Evolutionary conservation across 179 eudicot genomes (phyloP).

Genomic region (Spergularia azorica): DNA sequence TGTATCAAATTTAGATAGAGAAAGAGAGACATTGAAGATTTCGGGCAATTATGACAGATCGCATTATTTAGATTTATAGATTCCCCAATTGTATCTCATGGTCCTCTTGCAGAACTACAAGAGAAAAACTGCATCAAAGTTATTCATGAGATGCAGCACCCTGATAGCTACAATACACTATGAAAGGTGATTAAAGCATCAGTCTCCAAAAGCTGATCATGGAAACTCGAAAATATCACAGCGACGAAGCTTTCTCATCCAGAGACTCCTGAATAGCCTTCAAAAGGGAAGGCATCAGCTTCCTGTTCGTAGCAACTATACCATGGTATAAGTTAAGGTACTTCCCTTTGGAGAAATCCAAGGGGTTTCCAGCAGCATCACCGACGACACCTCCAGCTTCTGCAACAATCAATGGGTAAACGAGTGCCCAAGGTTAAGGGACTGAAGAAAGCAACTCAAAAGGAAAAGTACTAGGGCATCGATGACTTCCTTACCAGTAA

Average conservation of each 20-base stretch:
- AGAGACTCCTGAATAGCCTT: slow-evolving; percentile 84
- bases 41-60: no score
- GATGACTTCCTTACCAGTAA: slow-evolving; percentile 55
- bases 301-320: slow-evolving; percentile 79
- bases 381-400: slow-evolving; percentile 94
- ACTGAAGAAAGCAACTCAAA: no score
- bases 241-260: slow-evolving; percentile 67
- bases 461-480: no score
- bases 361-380: slow-evolving; percentile 92
- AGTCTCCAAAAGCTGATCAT: neutral
- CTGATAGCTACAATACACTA: neutral
- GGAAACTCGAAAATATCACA: slow-evolving; percentile 24
- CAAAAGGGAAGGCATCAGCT: slow-evolving; percentile 84
- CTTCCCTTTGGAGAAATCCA: slow-evolving; percentile 91
- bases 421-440: neutral
- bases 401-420: slow-evolving; percentile 34
- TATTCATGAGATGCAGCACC: neutral
- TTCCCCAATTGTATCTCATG: no score
- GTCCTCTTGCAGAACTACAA: no score
- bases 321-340: slow-evolving; percentile 85
- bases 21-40: no score
- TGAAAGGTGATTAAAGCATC: neutral
- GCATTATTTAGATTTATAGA: no score
- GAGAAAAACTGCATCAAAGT: neutral
- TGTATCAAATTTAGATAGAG: no score